Evolutionary conservation across 495 filamentous ascomycete species (phyloP), one percentile per base, ranked within the genome.

Genomic region (Aspergillus affinis): DNA sequence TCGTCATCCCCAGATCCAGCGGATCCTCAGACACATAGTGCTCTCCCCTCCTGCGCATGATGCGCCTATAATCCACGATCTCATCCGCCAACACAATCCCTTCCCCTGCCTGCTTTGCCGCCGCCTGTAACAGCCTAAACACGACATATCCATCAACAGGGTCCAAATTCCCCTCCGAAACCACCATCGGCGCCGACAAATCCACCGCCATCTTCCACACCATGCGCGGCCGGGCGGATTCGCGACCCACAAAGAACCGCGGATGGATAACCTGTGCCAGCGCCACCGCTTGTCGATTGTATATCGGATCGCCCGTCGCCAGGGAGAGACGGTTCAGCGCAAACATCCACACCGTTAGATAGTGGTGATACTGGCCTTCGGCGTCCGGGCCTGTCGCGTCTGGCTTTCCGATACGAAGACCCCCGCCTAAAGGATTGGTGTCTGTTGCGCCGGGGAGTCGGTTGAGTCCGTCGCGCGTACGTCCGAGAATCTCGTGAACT

Each of bases 311-410:
- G 0, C 75, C 73, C 4, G 78, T 79, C 13, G 83, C 86, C 12
- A 81, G 48, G 0, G 81, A 71, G 45, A 87, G 73, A 6, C 86
- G 77, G 68, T 88, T 88, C 3, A 89, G 71, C 0, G 85, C 86
- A 62, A 88, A 90, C 85, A 88, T 87, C 86, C 86, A 90, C 2
- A 90, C 63, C 0, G 85, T 88, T 10, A 89, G 70, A 63, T 88
- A 90, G 60, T 89, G 86, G 56, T 88, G 84, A 52, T 89, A 89
- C 65, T 88, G 84, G 3, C 86, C 86, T 66, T 89, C 87, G 18
- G 78, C 73, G 52, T 89, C 86, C 1, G 72, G 60, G 0, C 85
- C 86, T 13, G 53, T 53, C 0, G 70, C 83, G 23, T 80, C 72
- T 6, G 74, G 55, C 68, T 88, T 89, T 4, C 87, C 86, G 48